These are phyloP conservation scores for Coemansia sp. DNA, from an alignment of 192 early-diverging fungal species.

Conservation along the genomic window DNA sequence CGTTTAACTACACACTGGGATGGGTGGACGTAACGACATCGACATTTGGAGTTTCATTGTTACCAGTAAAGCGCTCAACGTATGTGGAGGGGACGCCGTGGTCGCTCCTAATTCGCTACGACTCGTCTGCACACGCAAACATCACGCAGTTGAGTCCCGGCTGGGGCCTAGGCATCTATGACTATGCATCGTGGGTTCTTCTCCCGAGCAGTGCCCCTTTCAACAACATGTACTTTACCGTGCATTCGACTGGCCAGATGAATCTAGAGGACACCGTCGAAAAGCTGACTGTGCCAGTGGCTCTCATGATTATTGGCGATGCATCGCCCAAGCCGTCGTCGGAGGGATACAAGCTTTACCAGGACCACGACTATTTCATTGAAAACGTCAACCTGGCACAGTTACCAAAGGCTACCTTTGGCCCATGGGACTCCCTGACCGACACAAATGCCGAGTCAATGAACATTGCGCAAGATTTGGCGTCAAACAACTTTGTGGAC, in stretches of 20 bases:
- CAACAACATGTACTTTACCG: slow-evolving; percentile 30
- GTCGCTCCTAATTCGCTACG: slow-evolving; percentile 44
- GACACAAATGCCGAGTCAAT: slow-evolving; percentile 14
- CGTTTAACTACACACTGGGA: slow-evolving; percentile 41
- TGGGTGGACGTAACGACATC: slow-evolving; percentile 42
- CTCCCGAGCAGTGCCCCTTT: slow-evolving; percentile 27
- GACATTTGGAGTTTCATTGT: slow-evolving; percentile 39
- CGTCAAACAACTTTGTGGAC: not conserved
- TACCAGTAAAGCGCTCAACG: slow-evolving; percentile 17
- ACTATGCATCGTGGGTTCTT: slow-evolving; percentile 44
- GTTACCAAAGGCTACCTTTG: slow-evolving; percentile 36
- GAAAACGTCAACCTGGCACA: slow-evolving; percentile 30
- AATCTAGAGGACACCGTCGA: slow-evolving; percentile 25
- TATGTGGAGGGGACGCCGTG: slow-evolving; percentile 21
- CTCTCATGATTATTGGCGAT: slow-evolving; percentile 22
- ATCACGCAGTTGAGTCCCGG: slow-evolving; percentile 30
- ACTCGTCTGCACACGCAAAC: slow-evolving; percentile 28
- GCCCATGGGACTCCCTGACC: slow-evolving; percentile 25
- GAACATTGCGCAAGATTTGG: slow-evolving; percentile 7
- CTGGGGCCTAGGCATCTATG: slow-evolving; percentile 42
- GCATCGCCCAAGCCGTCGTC: slow-evolving; percentile 9
- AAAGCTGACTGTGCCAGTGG: slow-evolving; percentile 27
- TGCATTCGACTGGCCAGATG: slow-evolving; percentile 42
- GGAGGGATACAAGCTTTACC: slow-evolving; percentile 16
- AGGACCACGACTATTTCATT: slow-evolving; percentile 30